Conservation (phyloP, 2,329 filamentous ascomycete genomes). For the Aspergillus tamarii region DNA sequence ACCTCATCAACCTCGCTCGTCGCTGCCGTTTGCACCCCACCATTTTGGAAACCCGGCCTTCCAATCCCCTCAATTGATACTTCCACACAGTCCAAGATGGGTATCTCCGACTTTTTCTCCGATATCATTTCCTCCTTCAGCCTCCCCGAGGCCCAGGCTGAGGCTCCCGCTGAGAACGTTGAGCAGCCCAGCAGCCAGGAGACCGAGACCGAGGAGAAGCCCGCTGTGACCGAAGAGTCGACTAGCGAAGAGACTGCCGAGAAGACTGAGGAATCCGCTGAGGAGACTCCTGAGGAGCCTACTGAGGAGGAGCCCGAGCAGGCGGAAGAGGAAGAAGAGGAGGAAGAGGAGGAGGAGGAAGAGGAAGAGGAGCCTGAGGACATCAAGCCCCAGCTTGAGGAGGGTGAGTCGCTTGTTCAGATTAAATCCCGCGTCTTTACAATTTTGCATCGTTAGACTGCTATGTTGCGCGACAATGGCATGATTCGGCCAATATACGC, state of each 20-base stretch:
- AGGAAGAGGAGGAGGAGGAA: slow-evolving; percentile 66
- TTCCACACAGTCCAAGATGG: slow-evolving; percentile 53
- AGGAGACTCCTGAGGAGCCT: slow-evolving; percentile 52
- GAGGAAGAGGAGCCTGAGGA: slow-evolving; percentile 82
- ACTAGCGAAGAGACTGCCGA: slow-evolving; percentile 35
- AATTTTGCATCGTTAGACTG: background rate
- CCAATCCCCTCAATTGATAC: slow-evolving; percentile 37
- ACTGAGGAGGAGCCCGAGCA: slow-evolving; percentile 52
- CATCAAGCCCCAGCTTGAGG: slow-evolving; percentile 83
- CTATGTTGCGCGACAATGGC: slow-evolving; percentile 7
- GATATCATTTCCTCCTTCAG: slow-evolving; percentile 68
- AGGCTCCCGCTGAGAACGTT: slow-evolving; percentile 59
- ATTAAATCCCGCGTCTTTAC: slow-evolving; percentile 9
- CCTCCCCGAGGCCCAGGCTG: slow-evolving; percentile 62
- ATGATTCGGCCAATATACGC: background rate
- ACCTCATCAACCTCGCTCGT: slow-evolving; percentile 38
- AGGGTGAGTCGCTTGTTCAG: slow-evolving; percentile 68
- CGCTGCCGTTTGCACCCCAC: slow-evolving; percentile 26
- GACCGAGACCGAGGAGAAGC: slow-evolving; percentile 43
- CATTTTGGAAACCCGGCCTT: slow-evolving; percentile 26
- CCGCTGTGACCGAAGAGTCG: slow-evolving; percentile 32
- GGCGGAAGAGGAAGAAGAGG: slow-evolving; percentile 54
- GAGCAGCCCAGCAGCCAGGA: slow-evolving; percentile 52
- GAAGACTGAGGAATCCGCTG: slow-evolving; percentile 48
- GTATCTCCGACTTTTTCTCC: slow-evolving; percentile 66